phyloP scores from a whole-genome alignment of 108 stramenopile species.

The Nitzschia sp. region DNA sequence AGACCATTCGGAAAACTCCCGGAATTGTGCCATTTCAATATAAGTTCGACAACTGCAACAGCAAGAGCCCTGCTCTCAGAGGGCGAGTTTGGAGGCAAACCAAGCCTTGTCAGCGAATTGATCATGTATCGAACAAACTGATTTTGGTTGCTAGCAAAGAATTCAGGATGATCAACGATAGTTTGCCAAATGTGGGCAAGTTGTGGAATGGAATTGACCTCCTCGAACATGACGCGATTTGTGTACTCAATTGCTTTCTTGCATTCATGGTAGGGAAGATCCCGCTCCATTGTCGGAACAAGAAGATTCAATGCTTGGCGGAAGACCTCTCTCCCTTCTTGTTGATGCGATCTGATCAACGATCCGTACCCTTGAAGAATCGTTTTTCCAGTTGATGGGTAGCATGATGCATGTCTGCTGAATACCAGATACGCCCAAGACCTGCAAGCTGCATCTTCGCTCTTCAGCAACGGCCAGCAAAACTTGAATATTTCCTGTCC shows the following conservation, averaged over 20 bases:
- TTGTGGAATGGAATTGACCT: constrained; percentile 84
- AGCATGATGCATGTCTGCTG: constrained; percentile 69
- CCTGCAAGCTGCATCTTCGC: constrained; percentile 80
- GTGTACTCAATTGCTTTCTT: constrained; percentile 78
- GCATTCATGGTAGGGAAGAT: constrained; percentile 57
- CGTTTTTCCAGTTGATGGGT: constrained; percentile 76
- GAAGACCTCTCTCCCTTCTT: constrained; percentile 77
- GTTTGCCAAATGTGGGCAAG: constrained; percentile 89
- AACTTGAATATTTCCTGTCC: constrained; percentile 87
- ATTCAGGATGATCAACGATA: constrained; percentile 66
- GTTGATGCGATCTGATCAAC: constrained; percentile 78
- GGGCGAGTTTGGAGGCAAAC: constrained; percentile 69
- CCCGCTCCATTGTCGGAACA: constrained; percentile 71
- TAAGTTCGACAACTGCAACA: constrained; percentile 73
- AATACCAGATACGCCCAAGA: constrained; percentile 91
- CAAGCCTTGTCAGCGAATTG: constrained; percentile 73
- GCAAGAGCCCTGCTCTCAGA: constrained; percentile 73
- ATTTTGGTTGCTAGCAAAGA: constrained; percentile 61
- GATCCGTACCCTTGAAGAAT: constrained; percentile 85
- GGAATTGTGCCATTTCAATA: constrained; percentile 76
- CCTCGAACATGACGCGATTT: constrained; percentile 88
- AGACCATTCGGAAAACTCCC: too few species aligned
- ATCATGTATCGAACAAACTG: constrained; percentile 85
- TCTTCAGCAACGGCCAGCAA: constrained; percentile 84
- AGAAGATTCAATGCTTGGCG: constrained; percentile 79